phyloP scores from a whole-genome alignment of 1,284 basidiomycete species.

The Amylostereum chailletii region DNA sequence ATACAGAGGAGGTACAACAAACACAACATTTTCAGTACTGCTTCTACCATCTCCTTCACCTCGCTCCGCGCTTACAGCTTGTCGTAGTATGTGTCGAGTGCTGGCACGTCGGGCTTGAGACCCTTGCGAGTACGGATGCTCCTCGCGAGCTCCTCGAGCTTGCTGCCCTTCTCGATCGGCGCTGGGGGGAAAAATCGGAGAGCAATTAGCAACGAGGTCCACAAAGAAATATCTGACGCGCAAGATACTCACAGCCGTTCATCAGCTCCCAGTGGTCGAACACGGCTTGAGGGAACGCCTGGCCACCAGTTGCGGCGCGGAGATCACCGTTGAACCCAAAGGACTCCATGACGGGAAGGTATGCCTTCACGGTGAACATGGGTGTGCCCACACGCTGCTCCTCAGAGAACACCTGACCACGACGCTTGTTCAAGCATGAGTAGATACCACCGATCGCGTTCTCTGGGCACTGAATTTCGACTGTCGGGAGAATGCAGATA shows the following conservation, averaged over 20 bases:
- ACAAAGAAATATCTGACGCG: conserved; percentile 16
- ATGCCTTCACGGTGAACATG: conserved; percentile 99
- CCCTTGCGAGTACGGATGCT: conserved; percentile 88
- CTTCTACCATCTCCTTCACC: not conserved
- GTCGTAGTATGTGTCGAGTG: conserved; percentile 87
- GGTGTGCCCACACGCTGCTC: conserved; percentile 97
- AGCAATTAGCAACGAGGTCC: conserved; percentile 5
- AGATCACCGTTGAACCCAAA: conserved; percentile 99
- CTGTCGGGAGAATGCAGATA: conserved; percentile 22
- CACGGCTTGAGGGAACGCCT: conserved; percentile 97
- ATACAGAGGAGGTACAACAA: too few relatives aligned
- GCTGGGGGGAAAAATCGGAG: conserved; percentile 28
- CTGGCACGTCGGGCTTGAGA: conserved; percentile 87
- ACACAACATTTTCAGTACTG: not conserved
- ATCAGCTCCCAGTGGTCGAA: conserved; percentile 91
- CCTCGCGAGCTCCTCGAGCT: conserved; percentile 82
- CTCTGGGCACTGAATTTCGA: conserved; percentile 99
- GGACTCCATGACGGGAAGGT: conserved; percentile 94
- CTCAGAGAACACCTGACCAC: conserved; percentile 97
- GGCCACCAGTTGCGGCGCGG: conserved; percentile 87
- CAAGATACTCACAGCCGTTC: conserved; percentile 56
- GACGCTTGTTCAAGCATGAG: conserved; percentile 90
- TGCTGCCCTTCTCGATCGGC: conserved; percentile 79
- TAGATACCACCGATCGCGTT: conserved; percentile 99
- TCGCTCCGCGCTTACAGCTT: conserved; percentile 33